Base-by-base conservation (phyloP, 1,284 basidiomycete species). In the Sphaerobolus stellatus region DNA sequence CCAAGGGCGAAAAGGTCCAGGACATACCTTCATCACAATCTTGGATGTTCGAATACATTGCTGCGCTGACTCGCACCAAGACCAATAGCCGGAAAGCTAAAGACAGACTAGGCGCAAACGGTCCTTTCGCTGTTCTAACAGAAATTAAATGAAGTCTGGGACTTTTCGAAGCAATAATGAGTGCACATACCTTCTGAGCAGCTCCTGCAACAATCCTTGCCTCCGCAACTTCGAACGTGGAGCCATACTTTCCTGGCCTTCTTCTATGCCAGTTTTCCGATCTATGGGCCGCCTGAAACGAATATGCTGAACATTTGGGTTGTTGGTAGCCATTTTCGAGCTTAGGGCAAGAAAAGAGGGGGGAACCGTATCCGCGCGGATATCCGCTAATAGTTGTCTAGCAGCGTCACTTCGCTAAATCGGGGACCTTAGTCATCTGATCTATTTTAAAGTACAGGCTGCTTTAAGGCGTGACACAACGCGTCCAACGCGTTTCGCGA, bases 21-120 rank as follows among this genome's bases (percentile, higher is more conserved):
- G 38, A 59, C 76, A 57, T 57, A 94, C 94, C 92, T 82, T 99
- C 97, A 66, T 99, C 97, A 63, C 97, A 99, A 69, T 99, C 97
- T 60, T 88, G 82, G 58, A 98, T 92, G 62, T 94, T 91, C n/a
- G 88, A 84, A 67, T 95, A 98, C 92, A 98, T 96, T 3, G 94
- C 96, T 3, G 83, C 87, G n/a, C 83, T 76, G 43, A 95, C 81
- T 25, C 96, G 83, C 18, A 95, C 70, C 38, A 98, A 80, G 47
- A 97, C 74, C 40, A 98, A 71, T 43, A 96, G 80, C 46, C 94
- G 83, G 59, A 98, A 76, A 7, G 94, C 94, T 11, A 90, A 74
- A 18, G 86, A 88, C 62, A 94, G 88, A 56, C 83, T 82, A 31
- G 94, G 94, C 52, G 82, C 81, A 86, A 92, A 94, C 76, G 92